These are phyloP conservation scores for Colletotrichum camelliae DNA, from an alignment of 2,329 filamentous ascomycete genomes.

Conservation along the genomic window DNA sequence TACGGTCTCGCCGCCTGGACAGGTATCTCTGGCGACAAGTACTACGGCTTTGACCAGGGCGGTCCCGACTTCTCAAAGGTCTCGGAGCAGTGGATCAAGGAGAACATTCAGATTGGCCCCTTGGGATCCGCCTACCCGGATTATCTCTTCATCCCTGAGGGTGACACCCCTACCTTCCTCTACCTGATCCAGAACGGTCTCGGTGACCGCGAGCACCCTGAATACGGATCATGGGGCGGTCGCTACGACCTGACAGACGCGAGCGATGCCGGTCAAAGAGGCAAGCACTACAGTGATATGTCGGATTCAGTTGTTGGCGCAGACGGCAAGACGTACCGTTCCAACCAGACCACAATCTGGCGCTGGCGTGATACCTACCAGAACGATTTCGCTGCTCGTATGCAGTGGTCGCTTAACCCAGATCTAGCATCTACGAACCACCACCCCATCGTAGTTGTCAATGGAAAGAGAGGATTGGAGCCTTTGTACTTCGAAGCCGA, in stretches of 20 bases:
- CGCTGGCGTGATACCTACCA: slow-evolving; percentile 46
- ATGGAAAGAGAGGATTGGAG: slow-evolving; percentile 42
- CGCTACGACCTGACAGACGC: slow-evolving; percentile 43
- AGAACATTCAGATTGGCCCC: slow-evolving; percentile 56
- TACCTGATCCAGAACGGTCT: slow-evolving; percentile 55
- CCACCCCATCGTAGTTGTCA: slow-evolving; percentile 47
- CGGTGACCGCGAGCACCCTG: slow-evolving; percentile 48
- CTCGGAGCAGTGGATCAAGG: slow-evolving; percentile 55
- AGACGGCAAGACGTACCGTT: slow-evolving; percentile 30
- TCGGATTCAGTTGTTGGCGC: slow-evolving; percentile 31
- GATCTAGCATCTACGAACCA: slow-evolving; percentile 43
- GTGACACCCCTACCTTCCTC: slow-evolving; percentile 56
- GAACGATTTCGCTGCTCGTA: slow-evolving; percentile 45
- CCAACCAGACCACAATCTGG: slow-evolving; percentile 44
- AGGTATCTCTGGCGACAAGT: slow-evolving; percentile 47
- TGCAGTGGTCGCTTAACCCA: slow-evolving; percentile 38
- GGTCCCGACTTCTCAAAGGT: slow-evolving; percentile 51
- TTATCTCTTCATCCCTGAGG: slow-evolving; percentile 57
- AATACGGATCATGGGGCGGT: slow-evolving; percentile 56
- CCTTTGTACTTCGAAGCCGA: slow-evolving; percentile 45
- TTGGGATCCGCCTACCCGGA: slow-evolving; percentile 51
- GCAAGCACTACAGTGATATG: slow-evolving; percentile 32
- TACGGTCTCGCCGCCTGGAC: slow-evolving; percentile 61
- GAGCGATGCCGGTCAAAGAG: slow-evolving; percentile 22
- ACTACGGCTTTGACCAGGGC: slow-evolving; percentile 48